Percentiles rank a stretch among this genome's conserved stretches.
phyloP scores from a whole-genome alignment of 805 yeast genomes.

The Lachancea mirantina region DNA sequence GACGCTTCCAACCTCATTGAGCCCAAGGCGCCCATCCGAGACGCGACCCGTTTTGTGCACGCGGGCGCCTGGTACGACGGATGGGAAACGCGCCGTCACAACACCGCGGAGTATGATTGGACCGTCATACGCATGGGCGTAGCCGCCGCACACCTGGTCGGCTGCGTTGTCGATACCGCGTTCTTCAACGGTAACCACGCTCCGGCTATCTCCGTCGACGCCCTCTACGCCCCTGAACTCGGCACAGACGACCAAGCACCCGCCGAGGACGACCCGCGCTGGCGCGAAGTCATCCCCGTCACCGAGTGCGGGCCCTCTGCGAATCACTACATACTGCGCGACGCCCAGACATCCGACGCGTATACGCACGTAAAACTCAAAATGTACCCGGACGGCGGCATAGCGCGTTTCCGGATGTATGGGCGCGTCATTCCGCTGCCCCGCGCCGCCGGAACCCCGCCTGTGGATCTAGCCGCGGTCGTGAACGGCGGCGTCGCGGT shows the following conservation, averaged over 20 bases:
- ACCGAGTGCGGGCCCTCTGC: slow-evolving; percentile 85
- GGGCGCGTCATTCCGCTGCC: slow-evolving; percentile 68
- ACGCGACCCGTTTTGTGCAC: slow-evolving; percentile 67
- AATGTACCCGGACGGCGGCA: slow-evolving; percentile 98
- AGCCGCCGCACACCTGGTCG: slow-evolving; percentile 62
- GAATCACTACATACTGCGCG: slow-evolving; percentile 70
- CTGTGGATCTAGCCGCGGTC: slow-evolving; percentile 72
- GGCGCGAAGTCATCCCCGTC: slow-evolving; percentile 68
- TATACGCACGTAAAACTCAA: slow-evolving; percentile 77
- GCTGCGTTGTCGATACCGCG: slow-evolving; percentile 88
- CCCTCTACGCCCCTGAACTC: slow-evolving; percentile 39
- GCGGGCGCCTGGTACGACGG: slow-evolving; percentile 99
- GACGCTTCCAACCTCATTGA: slow-evolving; percentile 81
- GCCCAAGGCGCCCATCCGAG: slow-evolving; percentile 74
- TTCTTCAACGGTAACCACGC: slow-evolving; percentile 95
- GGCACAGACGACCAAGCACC: slow-evolving; percentile 23
- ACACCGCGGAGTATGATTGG: slow-evolving; percentile 78
- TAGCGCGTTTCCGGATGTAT: slow-evolving; percentile 86
- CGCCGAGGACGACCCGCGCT: slow-evolving; percentile 35
- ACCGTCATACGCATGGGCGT: slow-evolving; percentile 81
- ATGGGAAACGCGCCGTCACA: slow-evolving; percentile 97
- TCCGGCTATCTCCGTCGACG: slow-evolving; percentile 82
- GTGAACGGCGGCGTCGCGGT: slow-evolving; percentile 85
- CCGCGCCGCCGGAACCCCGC: slow-evolving; percentile 6
- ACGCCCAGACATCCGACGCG: slow-evolving; percentile 45